Evolutionary conservation across 2,329 filamentous ascomycete species (phyloP).

Genomic region (Epichloe gansuensis): DNA sequence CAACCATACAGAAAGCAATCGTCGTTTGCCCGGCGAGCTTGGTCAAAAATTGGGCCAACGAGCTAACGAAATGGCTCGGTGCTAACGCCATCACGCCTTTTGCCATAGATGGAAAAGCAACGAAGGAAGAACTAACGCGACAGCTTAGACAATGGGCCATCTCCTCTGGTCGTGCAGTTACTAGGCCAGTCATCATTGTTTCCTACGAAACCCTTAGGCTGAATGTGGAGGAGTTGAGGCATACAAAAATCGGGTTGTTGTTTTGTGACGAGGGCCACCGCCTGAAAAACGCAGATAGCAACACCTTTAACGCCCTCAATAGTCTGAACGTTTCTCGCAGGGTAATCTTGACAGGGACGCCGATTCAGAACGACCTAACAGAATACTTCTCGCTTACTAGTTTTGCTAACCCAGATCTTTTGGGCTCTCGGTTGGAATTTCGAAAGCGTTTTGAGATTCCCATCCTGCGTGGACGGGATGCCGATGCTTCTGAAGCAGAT

Average conservation of each 20-base stretch:
- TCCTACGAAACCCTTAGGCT: constrained; percentile 93
- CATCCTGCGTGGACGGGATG: constrained; percentile 83
- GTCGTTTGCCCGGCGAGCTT: constrained; percentile 95
- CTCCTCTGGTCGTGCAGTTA: constrained; percentile 76
- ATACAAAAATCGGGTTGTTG: constrained; percentile 82
- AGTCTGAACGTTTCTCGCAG: constrained; percentile 79
- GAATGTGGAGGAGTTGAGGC: constrained; percentile 80
- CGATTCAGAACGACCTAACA: constrained; percentile 96
- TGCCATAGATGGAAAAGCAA: constrained; percentile 90
- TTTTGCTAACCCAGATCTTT: constrained; percentile 87
- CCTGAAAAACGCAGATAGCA: constrained; percentile 90
- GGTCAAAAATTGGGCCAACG: constrained; percentile 96
- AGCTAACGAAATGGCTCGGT: constrained; percentile 92
- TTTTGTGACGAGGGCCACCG: constrained; percentile 96
- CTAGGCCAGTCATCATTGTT: constrained; percentile 88
- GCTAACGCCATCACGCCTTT: constrained; percentile 85
- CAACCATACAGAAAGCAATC: constrained; percentile 90
- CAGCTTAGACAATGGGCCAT: constrained; percentile 95
- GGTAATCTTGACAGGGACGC: constrained; percentile 91
- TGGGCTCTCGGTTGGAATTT: constrained; percentile 83
- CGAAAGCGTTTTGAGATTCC: constrained; percentile 89
- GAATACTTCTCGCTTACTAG: constrained; percentile 95
- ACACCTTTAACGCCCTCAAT: constrained; percentile 87
- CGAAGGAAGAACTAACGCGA: constrained; percentile 81
- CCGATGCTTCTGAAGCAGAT: constrained; percentile 73